Percentiles rank a stretch among this genome's conserved stretches.
Evolutionary conservation across 345 rosid genomes (phyloP).

Genomic region (Heritiera littoralis): DNA sequence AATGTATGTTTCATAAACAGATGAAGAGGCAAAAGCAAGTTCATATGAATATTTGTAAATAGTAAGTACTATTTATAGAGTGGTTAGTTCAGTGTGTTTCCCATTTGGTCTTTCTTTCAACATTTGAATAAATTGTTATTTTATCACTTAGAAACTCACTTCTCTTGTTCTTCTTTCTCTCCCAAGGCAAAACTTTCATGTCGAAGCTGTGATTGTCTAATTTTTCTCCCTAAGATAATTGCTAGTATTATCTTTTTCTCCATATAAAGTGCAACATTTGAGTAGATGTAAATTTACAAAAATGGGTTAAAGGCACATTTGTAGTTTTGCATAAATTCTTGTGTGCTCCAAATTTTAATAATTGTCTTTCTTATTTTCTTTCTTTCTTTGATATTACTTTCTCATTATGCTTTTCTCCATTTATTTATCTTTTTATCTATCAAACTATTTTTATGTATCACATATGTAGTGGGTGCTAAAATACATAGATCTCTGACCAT

Average conservation of each 20-base stretch:
- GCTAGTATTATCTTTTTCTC: background rate
- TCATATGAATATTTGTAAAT: background rate
- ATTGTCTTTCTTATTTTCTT: background rate
- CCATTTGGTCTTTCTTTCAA: background rate
- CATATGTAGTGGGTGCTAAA: background rate
- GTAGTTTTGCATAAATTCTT: background rate
- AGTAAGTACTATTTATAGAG: background rate
- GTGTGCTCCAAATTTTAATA: background rate
- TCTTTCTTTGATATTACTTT: background rate
- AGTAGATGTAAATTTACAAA: background rate
- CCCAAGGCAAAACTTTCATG: background rate
- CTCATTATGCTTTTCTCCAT: background rate
- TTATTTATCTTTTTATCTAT: background rate
- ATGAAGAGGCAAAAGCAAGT: background rate
- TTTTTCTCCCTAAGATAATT: background rate
- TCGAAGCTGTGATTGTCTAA: background rate
- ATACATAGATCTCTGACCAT: background rate
- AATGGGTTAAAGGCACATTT: background rate
- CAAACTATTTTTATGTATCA: background rate
- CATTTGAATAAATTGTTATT: background rate
- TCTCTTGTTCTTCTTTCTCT: background rate
- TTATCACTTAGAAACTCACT: conserved; percentile 2
- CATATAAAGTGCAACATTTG: background rate
- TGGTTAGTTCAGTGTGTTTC: background rate
- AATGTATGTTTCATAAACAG: background rate